Evolutionary conservation across 495 filamentous ascomycete species (phyloP).

Genomic region (Clohesyomyces aquaticus): DNA sequence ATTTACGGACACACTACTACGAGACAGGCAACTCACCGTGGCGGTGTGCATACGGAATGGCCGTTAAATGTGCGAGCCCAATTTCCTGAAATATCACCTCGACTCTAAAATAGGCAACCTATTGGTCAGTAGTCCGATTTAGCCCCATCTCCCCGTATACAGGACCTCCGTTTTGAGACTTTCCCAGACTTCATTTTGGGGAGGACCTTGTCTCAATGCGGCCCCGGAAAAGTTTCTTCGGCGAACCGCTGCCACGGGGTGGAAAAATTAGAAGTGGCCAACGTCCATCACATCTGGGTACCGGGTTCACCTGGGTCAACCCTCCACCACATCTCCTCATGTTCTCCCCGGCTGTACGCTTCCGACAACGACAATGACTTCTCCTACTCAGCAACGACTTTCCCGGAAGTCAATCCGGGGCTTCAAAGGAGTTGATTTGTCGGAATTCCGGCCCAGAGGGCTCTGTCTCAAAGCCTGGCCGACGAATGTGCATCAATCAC

Average conservation of each 20-base stretch:
- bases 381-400: too few relatives aligned
- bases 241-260: not conserved
- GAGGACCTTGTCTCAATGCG: not conserved
- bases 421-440: not conserved
- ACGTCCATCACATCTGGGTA: not conserved
- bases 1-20: slow-evolving; percentile 5
- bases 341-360: too few relatives aligned
- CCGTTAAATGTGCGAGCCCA: not conserved
- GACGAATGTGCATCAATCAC: too few relatives aligned
- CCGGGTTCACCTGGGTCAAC: too few relatives aligned
- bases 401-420: not conserved
- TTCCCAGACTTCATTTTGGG: not conserved
- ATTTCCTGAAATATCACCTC: not conserved
- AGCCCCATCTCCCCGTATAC: not conserved
- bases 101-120: not conserved
- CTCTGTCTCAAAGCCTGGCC: not conserved
- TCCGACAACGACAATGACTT: too few relatives aligned
- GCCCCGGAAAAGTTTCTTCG: not conserved
- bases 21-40: not conserved
- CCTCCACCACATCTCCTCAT: too few relatives aligned
- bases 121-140: slow-evolving; percentile 3
- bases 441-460: not conserved
- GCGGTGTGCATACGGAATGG: not conserved
- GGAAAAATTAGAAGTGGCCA: not conserved
- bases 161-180: not conserved